A percentile compares a stretch with the other conserved stretches of the same genome.
Conservation (phyloP, 2,329 filamentous ascomycete species). For the Sclerotinia sclerotiorum region DNA sequence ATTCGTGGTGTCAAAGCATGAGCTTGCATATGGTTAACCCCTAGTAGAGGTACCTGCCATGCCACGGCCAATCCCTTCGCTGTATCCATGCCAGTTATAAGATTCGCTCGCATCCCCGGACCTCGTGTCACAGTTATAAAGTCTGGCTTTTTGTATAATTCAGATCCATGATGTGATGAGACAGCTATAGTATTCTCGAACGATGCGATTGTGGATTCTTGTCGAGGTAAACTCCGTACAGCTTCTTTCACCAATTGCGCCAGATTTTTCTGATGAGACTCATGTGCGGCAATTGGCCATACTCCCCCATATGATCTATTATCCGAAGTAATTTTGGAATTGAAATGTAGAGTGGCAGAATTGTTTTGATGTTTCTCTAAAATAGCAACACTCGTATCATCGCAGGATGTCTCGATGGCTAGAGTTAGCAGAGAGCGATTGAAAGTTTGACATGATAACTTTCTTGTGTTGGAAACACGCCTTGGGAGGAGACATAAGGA, state of each 20-base stretch:
- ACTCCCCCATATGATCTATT: slow-evolving; percentile 75
- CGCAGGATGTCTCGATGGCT: slow-evolving; percentile 83
- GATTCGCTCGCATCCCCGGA: slow-evolving; percentile 80
- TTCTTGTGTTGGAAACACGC: slow-evolving; percentile 23
- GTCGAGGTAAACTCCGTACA: slow-evolving; percentile 50
- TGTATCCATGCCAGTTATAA: slow-evolving; percentile 75
- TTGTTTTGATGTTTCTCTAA: slow-evolving; percentile 55
- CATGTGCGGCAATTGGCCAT: slow-evolving; percentile 71
- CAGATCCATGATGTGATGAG: slow-evolving; percentile 28
- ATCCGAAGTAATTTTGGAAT: slow-evolving; percentile 79
- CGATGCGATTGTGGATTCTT: slow-evolving; percentile 27
- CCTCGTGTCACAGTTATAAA: slow-evolving; percentile 88
- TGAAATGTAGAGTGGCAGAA: slow-evolving; percentile 66
- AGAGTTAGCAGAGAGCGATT: slow-evolving; percentile 54
- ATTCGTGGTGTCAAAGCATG: slow-evolving; percentile 87
- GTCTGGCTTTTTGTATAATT: slow-evolving; percentile 59
- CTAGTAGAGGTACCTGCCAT: slow-evolving; percentile 79
- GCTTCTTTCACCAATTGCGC: slow-evolving; percentile 67
- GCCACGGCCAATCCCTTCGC: slow-evolving; percentile 86
- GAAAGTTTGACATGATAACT: not conserved
- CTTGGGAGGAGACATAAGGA: slow-evolving; percentile 34
- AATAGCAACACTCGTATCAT: slow-evolving; percentile 88
- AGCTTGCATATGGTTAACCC: slow-evolving; percentile 96
- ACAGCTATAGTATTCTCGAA: slow-evolving; percentile 26
- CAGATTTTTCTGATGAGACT: slow-evolving; percentile 72